A percentile compares a stretch with the other conserved stretches of the same genome.
Conservation (phyloP, 108 stramenopile genomes). For the Nitzschia inconspicua region DNA sequence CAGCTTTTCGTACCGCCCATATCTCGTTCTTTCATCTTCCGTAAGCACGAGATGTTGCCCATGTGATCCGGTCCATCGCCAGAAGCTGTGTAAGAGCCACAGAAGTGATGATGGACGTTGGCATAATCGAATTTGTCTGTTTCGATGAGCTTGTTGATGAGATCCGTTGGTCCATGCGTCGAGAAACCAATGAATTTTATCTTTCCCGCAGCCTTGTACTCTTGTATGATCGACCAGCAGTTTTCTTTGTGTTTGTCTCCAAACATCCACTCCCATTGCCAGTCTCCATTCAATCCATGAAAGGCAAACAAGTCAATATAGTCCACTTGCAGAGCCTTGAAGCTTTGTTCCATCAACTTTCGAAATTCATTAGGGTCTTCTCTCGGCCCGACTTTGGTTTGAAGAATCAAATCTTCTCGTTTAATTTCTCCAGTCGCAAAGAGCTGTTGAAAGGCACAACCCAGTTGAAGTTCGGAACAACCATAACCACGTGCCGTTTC, state of each 20-base stretch:
- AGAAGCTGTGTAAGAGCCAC: constrained; percentile 82
- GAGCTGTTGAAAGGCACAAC: constrained; percentile 65
- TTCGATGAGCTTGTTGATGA: constrained; percentile 64
- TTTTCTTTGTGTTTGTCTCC: constrained; percentile 44
- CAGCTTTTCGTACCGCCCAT: constrained; percentile 78
- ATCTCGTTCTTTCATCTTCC: constrained; percentile 60
- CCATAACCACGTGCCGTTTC: constrained; percentile 90
- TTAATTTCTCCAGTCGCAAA: constrained; percentile 57
- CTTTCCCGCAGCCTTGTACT: constrained; percentile 63
- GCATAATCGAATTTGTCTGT: constrained; percentile 80
- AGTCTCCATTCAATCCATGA: constrained; percentile 76
- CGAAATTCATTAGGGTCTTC: constrained; percentile 50
- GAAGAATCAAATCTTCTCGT: constrained; percentile 85
- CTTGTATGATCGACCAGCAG: constrained; percentile 55
- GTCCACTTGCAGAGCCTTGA: constrained; percentile 62
- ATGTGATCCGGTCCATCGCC: constrained; percentile 46
- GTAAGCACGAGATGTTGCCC: constrained; percentile 65
- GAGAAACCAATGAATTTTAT: constrained; percentile 84
- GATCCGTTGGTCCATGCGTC: constrained; percentile 75
- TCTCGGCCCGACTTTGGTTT: constrained; percentile 70
- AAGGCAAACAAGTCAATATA: constrained; percentile 87
- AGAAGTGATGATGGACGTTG: constrained; percentile 87
- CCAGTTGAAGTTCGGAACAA: constrained; percentile 73
- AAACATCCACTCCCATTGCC: constrained; percentile 66
- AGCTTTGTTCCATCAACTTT: constrained; percentile 41